phyloP scores from a whole-genome alignment of 192 early-diverging fungal species.

The Entrophospora sp. region DNA sequence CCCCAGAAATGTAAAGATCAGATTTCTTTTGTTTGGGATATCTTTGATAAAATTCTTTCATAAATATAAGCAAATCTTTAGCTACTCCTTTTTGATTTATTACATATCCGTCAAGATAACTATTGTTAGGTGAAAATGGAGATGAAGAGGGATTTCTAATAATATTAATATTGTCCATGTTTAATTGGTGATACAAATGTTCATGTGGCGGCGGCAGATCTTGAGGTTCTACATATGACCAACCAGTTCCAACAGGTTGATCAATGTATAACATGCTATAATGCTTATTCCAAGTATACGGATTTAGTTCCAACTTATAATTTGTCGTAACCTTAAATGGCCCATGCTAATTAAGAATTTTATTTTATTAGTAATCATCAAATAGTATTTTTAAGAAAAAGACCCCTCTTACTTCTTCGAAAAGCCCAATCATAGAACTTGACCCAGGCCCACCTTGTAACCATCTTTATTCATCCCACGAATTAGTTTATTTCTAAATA shows the following conservation, averaged over 20 bases:
- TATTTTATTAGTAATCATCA: too few relatives aligned
- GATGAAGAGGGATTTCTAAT: too few relatives aligned
- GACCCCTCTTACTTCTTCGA: conserved; percentile 24
- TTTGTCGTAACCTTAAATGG: conserved; percentile 55
- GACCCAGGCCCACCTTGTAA: conserved; percentile 80
- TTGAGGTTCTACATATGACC: conserved; percentile 26
- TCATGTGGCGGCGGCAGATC: conserved; percentile 14
- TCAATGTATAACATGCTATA: conserved; percentile 73
- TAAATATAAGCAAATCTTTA: conserved; percentile 57
- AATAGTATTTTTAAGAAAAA: too few relatives aligned
- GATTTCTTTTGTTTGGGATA: conserved; percentile 51
- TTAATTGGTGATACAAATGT: too few relatives aligned
- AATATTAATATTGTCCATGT: too few relatives aligned
- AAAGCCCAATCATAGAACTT: conserved; percentile 71
- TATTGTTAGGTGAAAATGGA: too few relatives aligned
- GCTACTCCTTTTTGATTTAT: conserved; percentile 60
- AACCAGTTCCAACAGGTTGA: conserved; percentile 74
- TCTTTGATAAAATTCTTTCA: conserved; percentile 60
- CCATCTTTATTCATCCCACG: conserved; percentile 36
- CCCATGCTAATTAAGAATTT: too few relatives aligned
- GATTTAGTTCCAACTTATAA: conserved; percentile 41
- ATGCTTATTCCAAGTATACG: conserved; percentile 56
- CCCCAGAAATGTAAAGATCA: conserved; percentile 59
- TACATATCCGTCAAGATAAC: conserved; percentile 58
- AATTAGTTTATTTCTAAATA: neutral